Conservation (phyloP, 2,329 filamentous ascomycete species). For the Xenoacremonium recifei region DNA sequence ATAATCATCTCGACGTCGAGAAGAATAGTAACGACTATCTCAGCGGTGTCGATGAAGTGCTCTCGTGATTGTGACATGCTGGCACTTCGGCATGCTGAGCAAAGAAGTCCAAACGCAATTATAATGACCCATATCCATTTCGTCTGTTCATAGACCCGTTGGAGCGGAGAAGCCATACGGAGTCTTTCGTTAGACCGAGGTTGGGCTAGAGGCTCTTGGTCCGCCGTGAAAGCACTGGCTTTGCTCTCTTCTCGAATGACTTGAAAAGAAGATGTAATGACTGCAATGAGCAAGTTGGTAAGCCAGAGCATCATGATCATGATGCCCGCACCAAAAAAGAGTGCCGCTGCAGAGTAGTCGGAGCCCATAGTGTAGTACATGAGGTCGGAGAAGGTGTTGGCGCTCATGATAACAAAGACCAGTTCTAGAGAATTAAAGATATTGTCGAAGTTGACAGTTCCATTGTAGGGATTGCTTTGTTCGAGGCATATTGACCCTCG, state of each 20-base stretch:
- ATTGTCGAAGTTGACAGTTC: slow-evolving; percentile 92
- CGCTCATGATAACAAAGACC: slow-evolving; percentile 97
- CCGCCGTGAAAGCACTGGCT: slow-evolving; percentile 85
- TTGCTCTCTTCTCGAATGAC: slow-evolving; percentile 96
- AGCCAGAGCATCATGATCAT: slow-evolving; percentile 96
- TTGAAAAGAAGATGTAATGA: slow-evolving; percentile 98
- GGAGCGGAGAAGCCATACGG: slow-evolving; percentile 50
- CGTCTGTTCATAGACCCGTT: slow-evolving; percentile 72
- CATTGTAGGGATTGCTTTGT: slow-evolving; percentile 73
- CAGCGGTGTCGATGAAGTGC: slow-evolving; percentile 67
- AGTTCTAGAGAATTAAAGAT: slow-evolving; percentile 88
- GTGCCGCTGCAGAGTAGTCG: slow-evolving; percentile 81
- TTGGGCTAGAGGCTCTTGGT: slow-evolving; percentile 51
- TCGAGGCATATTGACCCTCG: slow-evolving; percentile 80
- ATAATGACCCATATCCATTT: slow-evolving; percentile 75
- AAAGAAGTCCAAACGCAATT: slow-evolving; percentile 77
- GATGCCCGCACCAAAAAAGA: slow-evolving; percentile 74
- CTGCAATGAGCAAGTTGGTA: slow-evolving; percentile 89
- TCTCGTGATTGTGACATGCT: slow-evolving; percentile 63
- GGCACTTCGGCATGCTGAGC: slow-evolving; percentile 75
- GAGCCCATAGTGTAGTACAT: slow-evolving; percentile 93
- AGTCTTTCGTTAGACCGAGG: slow-evolving; percentile 37
- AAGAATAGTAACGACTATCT: slow-evolving; percentile 73
- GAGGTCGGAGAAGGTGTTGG: slow-evolving; percentile 92
- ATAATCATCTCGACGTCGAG: slow-evolving; percentile 80